Base-by-base conservation (phyloP, 257 asterid genomes). In the Rubia yunnanensis region DNA sequence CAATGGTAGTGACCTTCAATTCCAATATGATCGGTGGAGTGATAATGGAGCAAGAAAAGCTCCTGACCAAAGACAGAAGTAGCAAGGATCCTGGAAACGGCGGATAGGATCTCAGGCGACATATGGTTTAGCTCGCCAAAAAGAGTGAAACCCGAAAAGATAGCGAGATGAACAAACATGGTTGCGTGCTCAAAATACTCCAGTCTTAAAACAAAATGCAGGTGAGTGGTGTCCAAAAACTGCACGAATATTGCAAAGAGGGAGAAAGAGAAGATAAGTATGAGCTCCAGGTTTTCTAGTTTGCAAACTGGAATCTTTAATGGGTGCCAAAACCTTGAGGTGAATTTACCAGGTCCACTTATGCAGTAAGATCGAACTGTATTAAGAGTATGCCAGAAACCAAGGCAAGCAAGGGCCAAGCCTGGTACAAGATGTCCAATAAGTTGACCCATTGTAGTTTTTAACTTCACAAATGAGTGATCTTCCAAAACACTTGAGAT, bases 1-100 rank as follows among this genome's bases (percentile, higher is more conserved):
- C 87, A 86, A 63, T 91, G 97, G 78, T 91, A 91, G 67, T 91
- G 96, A 23, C 97, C 97, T 79, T 91, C 96, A 0, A 84, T 80
- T 31, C 97, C 97, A 7, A 80, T 63, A 31, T 86, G 95, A 74
- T 91, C 91, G 1, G 94, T 73, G 20, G 97, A 91, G 71, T 88
- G 97, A 59, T 81, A 88, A 69, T 82, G 92, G 60, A 91, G 89
- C 66, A 91, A 79, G 87, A 91, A 91, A 63, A 88, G 82, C 80
- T 91, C 95, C 64, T 80, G 88, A 13, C 82, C 87, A 0, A 88
- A 88, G 72, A 88, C 82, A 4, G 94, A 88, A 60, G 83, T 35
- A 34, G 79, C 90, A 1, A 90, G 95, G 71, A 87, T 68, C 10
- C 92, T 85, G 0, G 91, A 87, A 18, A 84, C 73, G 3, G 81